Evolutionary conservation across 306 rosid genomes (phyloP).

Genomic region (Nissolia schottii): DNA sequence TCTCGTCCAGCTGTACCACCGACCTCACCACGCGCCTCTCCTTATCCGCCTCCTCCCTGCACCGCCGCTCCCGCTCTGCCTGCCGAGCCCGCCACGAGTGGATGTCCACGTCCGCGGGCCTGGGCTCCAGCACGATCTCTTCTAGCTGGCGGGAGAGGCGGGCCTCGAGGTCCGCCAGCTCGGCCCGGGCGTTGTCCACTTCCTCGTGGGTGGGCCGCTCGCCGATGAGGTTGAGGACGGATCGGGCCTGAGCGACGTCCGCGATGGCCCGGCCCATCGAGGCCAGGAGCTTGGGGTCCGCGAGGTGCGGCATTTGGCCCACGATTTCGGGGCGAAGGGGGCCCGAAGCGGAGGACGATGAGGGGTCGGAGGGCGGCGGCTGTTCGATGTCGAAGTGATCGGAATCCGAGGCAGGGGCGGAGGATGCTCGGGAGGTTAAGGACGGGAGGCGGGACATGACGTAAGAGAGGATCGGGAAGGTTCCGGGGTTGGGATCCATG

Average conservation of each 20-base stretch:
- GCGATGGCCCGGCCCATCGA: slow-evolving; percentile 63
- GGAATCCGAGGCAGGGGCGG: not conserved
- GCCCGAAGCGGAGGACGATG: slow-evolving; percentile 7
- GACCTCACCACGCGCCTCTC: slow-evolving; percentile 52
- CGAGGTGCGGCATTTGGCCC: slow-evolving; percentile 52
- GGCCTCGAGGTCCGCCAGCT: slow-evolving; percentile 48
- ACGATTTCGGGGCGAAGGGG: slow-evolving; percentile 19
- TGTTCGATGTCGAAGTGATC: slow-evolving; percentile 50
- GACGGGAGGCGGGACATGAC: slow-evolving; percentile 72
- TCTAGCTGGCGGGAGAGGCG: slow-evolving; percentile 51
- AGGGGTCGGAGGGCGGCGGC: slow-evolving; percentile 31
- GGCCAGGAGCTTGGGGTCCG: slow-evolving; percentile 59
- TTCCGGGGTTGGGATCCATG: slow-evolving; percentile 84
- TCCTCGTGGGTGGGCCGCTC: slow-evolving; percentile 79
- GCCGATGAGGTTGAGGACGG: slow-evolving; percentile 67
- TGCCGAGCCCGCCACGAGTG: slow-evolving; percentile 58
- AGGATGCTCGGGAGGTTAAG: slow-evolving; percentile 7
- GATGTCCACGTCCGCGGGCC: slow-evolving; percentile 65
- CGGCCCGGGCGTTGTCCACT: slow-evolving; percentile 59
- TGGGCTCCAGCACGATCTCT: slow-evolving; percentile 48
- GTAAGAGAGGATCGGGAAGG: slow-evolving; percentile 79
- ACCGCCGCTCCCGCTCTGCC: slow-evolving; percentile 56
- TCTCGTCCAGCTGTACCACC: slow-evolving; percentile 67
- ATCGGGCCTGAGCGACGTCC: slow-evolving; percentile 70
- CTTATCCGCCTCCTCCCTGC: slow-evolving; percentile 51